Evolutionary conservation across 2,329 filamentous ascomycete genomes (phyloP), one percentile per base, ranked within the genome.

Genomic region (Fusarium pseudocircinatum): DNA sequence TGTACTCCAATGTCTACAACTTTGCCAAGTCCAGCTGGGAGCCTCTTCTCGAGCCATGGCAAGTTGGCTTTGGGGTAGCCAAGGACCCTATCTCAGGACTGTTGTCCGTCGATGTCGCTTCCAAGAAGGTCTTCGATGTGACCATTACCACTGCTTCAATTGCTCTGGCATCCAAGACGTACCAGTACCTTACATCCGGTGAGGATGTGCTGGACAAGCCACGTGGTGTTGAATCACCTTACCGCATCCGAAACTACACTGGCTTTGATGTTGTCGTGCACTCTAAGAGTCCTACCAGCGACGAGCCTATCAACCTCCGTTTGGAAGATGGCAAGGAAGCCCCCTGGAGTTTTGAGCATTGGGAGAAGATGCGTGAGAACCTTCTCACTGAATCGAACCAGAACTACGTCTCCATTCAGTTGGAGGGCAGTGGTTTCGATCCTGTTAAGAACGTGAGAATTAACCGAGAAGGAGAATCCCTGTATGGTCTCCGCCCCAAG

Each of bases 1-100:
- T 96, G 73, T 97, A 97, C 82, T 90, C 97, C 77, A 99, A 98
- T 78, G 92, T 99, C 32, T 99, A 97, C 86, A 99, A 99, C 82
- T 99, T 99, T 83, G 96, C 96, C 20, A 99, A 99, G 81, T 99
- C 96, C 0, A 94, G 95, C 7, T 99, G 96, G 96, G 96, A 99
- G 81, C 96, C 96, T 7, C 84, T 99, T 39, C 90, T 99, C 32
- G 96, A 99, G 81, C 97, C 97, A 13, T 99, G 96, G 96, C 91
- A 96, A 74, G 87, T 98, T n/a, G 95, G 95, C 5, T 91, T 99
- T 75, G 94, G 97, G 71, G 90, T 98, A 80, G 91, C 93, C 2
- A 95, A 92, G 76, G 92, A 96, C 65, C 87, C 91, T 32, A 88
- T 90, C 46, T 93, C 92, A 0, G 93, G 96, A 42, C 87, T 93